These are phyloP conservation scores for Elaphomyces granulatus DNA, from an alignment of 495 filamentous ascomycete species.

Conservation along the genomic window DNA sequence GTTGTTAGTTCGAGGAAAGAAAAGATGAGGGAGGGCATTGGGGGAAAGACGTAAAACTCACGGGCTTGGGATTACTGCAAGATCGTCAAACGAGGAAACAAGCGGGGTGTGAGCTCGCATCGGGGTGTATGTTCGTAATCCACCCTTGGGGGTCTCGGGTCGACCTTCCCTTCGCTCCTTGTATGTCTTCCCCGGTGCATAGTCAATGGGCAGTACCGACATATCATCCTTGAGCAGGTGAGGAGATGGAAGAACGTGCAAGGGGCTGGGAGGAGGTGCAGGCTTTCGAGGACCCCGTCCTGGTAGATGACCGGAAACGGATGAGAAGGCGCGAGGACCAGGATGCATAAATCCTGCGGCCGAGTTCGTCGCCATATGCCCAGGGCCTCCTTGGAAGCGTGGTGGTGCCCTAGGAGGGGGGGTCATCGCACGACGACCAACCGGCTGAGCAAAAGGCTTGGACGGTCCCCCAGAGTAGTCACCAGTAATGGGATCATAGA, in stretches of 20 bases:
- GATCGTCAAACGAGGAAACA: conserved; percentile 73
- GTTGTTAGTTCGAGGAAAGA: conserved; percentile 14
- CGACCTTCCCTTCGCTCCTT: conserved; percentile 55
- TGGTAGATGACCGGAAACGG: conserved; percentile 44
- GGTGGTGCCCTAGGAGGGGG: conserved; percentile 72
- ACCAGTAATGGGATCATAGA: conserved; percentile 63
- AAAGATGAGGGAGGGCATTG: background rate
- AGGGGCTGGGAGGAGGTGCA: conserved; percentile 56
- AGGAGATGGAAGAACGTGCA: conserved; percentile 70
- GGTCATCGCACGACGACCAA: conserved; percentile 89
- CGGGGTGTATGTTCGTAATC: conserved; percentile 57
- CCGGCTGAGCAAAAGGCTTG: conserved; percentile 61
- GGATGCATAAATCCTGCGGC: conserved; percentile 31
- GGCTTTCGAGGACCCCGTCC: conserved; percentile 40
- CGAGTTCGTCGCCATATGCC: conserved; percentile 35
- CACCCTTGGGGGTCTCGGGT: conserved; percentile 69
- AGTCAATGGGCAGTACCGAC: conserved; percentile 63
- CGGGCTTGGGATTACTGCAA: conserved; percentile 75
- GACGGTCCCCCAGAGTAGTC: conserved; percentile 53
- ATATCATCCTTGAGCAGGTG: conserved; percentile 75
- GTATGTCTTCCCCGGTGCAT: conserved; percentile 64
- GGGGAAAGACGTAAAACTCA: conserved; percentile 39
- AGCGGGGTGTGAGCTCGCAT: conserved; percentile 62
- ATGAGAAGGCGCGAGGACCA: conserved; percentile 50
- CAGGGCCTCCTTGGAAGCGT: conserved; percentile 44